Evolutionary conservation across 2,329 filamentous ascomycete genomes (phyloP).

Genomic region (Cercospora nicotianae): DNA sequence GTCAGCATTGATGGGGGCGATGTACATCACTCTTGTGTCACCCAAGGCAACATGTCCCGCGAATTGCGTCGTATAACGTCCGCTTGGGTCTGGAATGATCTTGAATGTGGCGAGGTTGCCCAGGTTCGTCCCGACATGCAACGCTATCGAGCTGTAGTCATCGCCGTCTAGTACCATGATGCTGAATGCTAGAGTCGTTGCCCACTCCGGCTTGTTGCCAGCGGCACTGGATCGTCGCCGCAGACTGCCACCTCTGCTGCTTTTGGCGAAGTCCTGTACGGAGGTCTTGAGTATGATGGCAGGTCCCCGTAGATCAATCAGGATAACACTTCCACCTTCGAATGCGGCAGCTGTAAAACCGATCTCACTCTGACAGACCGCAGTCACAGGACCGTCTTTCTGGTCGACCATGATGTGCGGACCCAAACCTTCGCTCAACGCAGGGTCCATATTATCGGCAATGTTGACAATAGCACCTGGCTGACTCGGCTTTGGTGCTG

Average conservation of each 20-base stretch:
- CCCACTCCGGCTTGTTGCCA: constrained; percentile 63
- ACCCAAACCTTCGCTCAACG: constrained; percentile 75
- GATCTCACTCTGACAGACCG: constrained; percentile 81
- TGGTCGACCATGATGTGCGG: constrained; percentile 81
- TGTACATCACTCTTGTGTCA: constrained; percentile 64
- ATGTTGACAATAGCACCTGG: constrained; percentile 67
- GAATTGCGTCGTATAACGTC: constrained; percentile 70
- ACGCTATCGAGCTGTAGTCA: constrained; percentile 87
- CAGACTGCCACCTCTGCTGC: constrained; percentile 75
- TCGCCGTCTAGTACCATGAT: constrained; percentile 94
- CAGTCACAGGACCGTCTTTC: constrained; percentile 76
- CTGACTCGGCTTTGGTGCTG: constrained; percentile 50
- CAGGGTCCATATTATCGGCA: constrained; percentile 67
- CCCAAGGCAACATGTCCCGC: constrained; percentile 68
- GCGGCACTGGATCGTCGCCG: constrained; percentile 54
- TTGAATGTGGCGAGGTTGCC: constrained; percentile 90
- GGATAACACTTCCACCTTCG: constrained; percentile 73
- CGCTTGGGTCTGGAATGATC: constrained; percentile 69
- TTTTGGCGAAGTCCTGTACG: constrained; percentile 70
- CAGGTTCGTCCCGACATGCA: constrained; percentile 84
- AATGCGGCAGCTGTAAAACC: constrained; percentile 89
- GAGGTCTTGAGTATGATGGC: constrained; percentile 75
- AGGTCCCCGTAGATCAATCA: constrained; percentile 87
- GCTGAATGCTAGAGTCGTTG: constrained; percentile 82
- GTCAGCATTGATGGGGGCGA: constrained; percentile 77